Conservation (phyloP, 768 basidiomycete species). For the Vararia minispora region DNA sequence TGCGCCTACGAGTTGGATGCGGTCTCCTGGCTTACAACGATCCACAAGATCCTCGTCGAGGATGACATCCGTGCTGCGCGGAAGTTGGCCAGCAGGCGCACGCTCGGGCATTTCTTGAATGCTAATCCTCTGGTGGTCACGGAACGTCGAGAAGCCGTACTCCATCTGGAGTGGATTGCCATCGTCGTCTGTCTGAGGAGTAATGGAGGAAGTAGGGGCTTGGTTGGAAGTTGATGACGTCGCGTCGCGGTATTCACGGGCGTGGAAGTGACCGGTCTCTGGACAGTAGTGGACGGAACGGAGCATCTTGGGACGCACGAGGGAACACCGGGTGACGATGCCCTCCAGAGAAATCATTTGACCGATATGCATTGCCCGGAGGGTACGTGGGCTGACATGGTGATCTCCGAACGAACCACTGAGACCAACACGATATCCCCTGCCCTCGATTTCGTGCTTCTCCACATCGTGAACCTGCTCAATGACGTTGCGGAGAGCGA, state of each 20-base stretch:
- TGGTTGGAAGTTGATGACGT: conserved; percentile 78
- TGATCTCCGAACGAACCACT: conserved; percentile 97
- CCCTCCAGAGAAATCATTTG: conserved; percentile 97
- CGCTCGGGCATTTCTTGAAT: conserved; percentile 99
- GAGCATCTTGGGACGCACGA: conserved; percentile 97
- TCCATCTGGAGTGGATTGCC: conserved; percentile 83
- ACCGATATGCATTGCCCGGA: conserved; percentile 80
- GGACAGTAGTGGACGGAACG: conserved; percentile 94
- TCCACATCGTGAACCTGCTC: conserved; percentile 62
- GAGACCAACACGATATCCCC: conserved; percentile 80
- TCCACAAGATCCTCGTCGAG: conserved; percentile 96
- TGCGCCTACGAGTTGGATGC: conserved; percentile 91
- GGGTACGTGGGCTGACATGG: conserved; percentile 89
- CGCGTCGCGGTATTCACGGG: conserved; percentile 87
- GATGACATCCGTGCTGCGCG: conserved; percentile 92
- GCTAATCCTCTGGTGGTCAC: conserved; percentile 94
- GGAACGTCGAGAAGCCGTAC: conserved; percentile 83
- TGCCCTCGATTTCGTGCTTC: conserved; percentile 74
- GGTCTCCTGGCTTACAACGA: conserved; percentile 94
- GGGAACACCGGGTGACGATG: conserved; percentile 95
- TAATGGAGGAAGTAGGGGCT: conserved; percentile 76
- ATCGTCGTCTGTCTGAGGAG: conserved; percentile 88
- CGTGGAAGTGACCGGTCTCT: conserved; percentile 74
- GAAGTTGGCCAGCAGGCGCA: conserved; percentile 93
- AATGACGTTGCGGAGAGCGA: conserved; percentile 66